phyloP scores from a whole-genome alignment of 176 grass and related monocot species.

The Oryza australiensis region DNA sequence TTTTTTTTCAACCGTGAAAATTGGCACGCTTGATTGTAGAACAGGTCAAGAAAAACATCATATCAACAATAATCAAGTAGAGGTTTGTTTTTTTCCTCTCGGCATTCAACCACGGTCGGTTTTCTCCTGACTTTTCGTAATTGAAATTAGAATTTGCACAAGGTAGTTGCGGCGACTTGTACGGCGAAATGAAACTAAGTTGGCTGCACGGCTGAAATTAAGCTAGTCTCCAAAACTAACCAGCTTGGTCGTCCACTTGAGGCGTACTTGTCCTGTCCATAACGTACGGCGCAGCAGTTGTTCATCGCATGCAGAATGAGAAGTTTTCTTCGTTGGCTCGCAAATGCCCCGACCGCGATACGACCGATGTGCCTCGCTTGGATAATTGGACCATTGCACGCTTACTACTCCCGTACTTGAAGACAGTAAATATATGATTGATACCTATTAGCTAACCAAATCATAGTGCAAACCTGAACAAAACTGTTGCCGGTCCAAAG shows the following conservation, averaged over 20 bases:
- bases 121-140: background rate
- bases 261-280: background rate
- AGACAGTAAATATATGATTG: too few species aligned
- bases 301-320: background rate
- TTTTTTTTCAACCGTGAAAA: too few species aligned
- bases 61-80: too few species aligned
- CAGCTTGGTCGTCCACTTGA: background rate
- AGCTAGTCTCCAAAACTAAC: background rate
- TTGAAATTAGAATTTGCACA: background rate
- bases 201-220: background rate
- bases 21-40: too few species aligned
- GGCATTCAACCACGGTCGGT: background rate
- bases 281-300: background rate
- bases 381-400: background rate
- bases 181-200: background rate
- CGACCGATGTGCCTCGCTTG: background rate
- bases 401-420: too few species aligned
- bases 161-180: background rate
- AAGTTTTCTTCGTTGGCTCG: background rate
- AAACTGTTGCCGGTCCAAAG: background rate
- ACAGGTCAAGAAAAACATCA: too few species aligned
- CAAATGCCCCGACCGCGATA: background rate
- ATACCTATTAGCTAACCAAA: too few species aligned
- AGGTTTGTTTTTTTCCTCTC: too few species aligned
- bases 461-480: background rate